A percentile compares a stretch with the other conserved stretches of the same genome.
Conservation (phyloP, 805 yeast genomes). For the Pichia manshurica region DNA sequence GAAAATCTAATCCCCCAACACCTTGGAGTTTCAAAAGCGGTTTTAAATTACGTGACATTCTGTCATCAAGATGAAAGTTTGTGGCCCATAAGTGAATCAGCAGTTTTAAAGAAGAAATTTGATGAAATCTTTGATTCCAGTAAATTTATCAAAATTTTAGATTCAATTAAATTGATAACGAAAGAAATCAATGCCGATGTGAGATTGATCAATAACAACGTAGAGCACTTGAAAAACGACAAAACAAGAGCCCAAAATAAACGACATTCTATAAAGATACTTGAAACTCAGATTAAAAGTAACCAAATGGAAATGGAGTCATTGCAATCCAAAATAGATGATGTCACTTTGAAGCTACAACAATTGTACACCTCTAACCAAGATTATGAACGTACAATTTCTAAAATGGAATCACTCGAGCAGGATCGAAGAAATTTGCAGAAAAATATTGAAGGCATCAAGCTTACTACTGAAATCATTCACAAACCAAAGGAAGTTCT, state of each 20-base stretch:
- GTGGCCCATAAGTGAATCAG: constrained; percentile 95
- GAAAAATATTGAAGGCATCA: constrained; percentile 49
- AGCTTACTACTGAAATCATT: constrained; percentile 40
- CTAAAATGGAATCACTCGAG: constrained; percentile 52
- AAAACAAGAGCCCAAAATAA: constrained; percentile 64
- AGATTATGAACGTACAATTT: constrained; percentile 67
- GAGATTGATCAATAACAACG: constrained; percentile 70
- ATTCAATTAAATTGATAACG: constrained; percentile 64
- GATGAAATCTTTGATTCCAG: constrained; percentile 96
- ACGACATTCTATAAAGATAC: constrained; percentile 38
- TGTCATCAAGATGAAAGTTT: constrained; percentile 96
- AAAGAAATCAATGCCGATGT: constrained; percentile 76
- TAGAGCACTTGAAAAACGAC: constrained; percentile 69
- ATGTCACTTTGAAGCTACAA: constrained; percentile 54
- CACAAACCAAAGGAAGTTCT: constrained; percentile 40
- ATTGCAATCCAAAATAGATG: constrained; percentile 45
- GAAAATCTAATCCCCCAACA: constrained; percentile 76
- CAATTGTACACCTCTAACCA: constrained; percentile 69
- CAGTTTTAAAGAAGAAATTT: constrained; percentile 80
- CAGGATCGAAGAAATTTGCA: constrained; percentile 40
- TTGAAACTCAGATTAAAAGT: constrained; percentile 38
- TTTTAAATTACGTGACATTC: constrained; percentile 86
- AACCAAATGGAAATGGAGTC: constrained; percentile 44
- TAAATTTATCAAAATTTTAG: constrained; percentile 86
- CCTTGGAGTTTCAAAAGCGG: constrained; percentile 83